These are phyloP conservation scores for Calonectria multiphialidica DNA, from an alignment of 2,329 filamentous ascomycete species.

Conservation along the genomic window DNA sequence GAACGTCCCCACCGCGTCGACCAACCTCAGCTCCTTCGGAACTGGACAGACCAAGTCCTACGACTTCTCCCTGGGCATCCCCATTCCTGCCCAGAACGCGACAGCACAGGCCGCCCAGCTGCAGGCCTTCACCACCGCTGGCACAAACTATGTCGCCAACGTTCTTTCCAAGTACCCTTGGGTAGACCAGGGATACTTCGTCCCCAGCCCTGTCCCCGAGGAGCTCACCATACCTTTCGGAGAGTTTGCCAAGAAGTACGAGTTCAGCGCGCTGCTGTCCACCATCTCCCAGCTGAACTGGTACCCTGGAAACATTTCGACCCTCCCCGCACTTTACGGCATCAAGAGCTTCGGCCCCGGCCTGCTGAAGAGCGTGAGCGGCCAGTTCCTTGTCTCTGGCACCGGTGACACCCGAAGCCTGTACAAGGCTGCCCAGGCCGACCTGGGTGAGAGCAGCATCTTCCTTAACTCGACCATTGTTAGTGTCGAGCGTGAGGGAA, in stretches of 20 bases:
- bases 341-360: constrained; percentile 35
- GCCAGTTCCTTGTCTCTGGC: constrained; percentile 19
- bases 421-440: constrained; percentile 22
- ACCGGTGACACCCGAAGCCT: constrained; percentile 28
- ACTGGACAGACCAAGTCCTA: constrained; percentile 2
- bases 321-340: constrained; percentile 31
- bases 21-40: neutral
- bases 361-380: constrained; percentile 19
- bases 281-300: constrained; percentile 30
- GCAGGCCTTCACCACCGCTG: constrained; percentile 13
- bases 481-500: constrained; percentile 8
- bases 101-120: neutral
- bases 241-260: constrained; percentile 28
- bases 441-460: constrained; percentile 1
- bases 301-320: constrained; percentile 34
- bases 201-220: constrained; percentile 30
- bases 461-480: constrained; percentile 27
- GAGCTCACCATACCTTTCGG: constrained; percentile 34
- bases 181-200: constrained; percentile 35
- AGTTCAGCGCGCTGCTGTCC: constrained; percentile 28
- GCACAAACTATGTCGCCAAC: constrained; percentile 18
- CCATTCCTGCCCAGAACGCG: constrained; percentile 23
- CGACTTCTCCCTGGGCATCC: constrained; percentile 33
- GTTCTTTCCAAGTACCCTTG: constrained; percentile 34
- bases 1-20: neutral